phyloP scores from a whole-genome alignment of 768 basidiomycete genomes.

The Boletus sp. region DNA sequence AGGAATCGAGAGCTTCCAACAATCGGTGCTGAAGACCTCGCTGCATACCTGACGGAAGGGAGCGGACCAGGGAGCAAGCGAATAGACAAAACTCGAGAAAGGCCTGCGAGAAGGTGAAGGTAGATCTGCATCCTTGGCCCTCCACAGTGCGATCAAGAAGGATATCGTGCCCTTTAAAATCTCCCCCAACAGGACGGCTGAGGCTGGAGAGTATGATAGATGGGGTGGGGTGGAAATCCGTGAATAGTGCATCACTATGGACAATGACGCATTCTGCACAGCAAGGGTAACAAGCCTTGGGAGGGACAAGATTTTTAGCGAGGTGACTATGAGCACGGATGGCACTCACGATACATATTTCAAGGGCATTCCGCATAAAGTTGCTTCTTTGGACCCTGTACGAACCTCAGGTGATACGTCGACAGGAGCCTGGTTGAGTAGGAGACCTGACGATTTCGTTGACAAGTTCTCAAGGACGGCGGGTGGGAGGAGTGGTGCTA shows the following conservation, averaged over 20 bases:
- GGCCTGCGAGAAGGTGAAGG: conserved; percentile 43
- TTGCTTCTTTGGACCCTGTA: conserved; percentile 37
- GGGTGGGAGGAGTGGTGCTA: conserved; percentile 53
- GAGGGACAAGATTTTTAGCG: conserved; percentile 5
- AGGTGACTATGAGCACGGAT: background rate
- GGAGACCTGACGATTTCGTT: conserved; percentile 38
- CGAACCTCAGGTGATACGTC: conserved; percentile 34
- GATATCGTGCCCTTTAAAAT: conserved; percentile 93
- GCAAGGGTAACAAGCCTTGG: conserved; percentile 78
- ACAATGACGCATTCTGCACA: conserved; percentile 92
- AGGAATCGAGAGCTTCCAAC: conserved; percentile 97
- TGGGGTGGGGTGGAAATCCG: conserved; percentile 78
- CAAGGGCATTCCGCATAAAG: conserved; percentile 67
- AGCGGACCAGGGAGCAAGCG: conserved; percentile 45
- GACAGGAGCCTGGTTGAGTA: conserved; percentile 35
- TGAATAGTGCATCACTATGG: conserved; percentile 99
- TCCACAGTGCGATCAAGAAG: conserved; percentile 74
- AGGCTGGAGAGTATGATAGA: conserved; percentile 87
- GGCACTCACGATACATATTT: conserved; percentile 77
- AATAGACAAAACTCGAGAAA: conserved; percentile 34
- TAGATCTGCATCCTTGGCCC: conserved; percentile 44
- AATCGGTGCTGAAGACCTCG: conserved; percentile 87
- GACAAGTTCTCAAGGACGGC: conserved; percentile 41
- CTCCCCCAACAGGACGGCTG: conserved; percentile 94
- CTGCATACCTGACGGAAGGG: conserved; percentile 57